Percentiles rank a stretch among this genome's conserved stretches.
phyloP scores from a whole-genome alignment of 169 alveolate species.

The Eimeria necatrix region DNA sequence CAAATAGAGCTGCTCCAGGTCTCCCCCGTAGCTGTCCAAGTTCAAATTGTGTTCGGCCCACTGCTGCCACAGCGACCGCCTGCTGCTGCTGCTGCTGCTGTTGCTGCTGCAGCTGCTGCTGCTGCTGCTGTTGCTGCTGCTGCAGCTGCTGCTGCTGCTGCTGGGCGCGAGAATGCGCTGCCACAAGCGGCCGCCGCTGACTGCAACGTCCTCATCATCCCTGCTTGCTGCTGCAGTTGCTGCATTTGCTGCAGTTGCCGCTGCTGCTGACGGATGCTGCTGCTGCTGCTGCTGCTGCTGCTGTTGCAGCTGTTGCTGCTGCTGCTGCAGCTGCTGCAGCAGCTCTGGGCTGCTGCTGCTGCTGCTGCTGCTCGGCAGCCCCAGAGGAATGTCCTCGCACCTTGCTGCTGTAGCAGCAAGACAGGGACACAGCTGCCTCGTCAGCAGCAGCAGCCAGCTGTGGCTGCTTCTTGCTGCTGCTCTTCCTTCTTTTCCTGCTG shows the following conservation, averaged over 20 bases:
- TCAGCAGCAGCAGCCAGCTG: neutral
- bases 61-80: neutral
- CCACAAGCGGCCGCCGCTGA: neutral
- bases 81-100: neutral
- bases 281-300: neutral
- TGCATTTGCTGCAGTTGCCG: neutral
- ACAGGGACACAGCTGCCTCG: neutral
- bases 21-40: neutral
- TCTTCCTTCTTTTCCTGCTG: neutral
- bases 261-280: neutral
- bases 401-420: neutral
- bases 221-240: neutral
- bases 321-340: neutral
- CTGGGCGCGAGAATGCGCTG: neutral
- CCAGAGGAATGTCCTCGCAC: neutral
- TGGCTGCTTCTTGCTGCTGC: neutral
- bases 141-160: too few relatives aligned
- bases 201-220: neutral
- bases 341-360: neutral
- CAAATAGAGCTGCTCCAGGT: neutral
- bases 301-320: neutral
- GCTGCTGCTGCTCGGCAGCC: neutral
- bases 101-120: conserved; percentile 4
- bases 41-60: neutral
- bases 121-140: neutral